Evolutionary conservation across 2,329 filamentous ascomycete genomes (phyloP).

Genomic region (Bipolaris gigantea): DNA sequence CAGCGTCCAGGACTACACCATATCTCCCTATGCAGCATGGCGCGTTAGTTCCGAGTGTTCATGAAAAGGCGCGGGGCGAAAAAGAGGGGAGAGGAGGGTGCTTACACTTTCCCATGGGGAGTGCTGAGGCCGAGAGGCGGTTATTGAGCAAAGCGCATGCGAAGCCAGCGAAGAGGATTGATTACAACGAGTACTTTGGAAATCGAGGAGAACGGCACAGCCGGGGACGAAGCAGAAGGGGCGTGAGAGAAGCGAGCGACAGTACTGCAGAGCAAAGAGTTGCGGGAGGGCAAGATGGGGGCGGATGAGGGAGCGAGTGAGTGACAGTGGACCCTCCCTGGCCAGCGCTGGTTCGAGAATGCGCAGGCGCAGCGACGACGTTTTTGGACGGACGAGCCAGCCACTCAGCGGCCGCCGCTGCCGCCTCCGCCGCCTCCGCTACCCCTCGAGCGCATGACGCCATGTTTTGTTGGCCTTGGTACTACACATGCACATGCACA

Average conservation of each 20-base stretch:
- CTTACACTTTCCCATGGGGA: slow-evolving; percentile 49
- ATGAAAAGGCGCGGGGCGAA: slow-evolving; percentile 8
- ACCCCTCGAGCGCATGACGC: not conserved
- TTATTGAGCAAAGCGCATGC: slow-evolving; percentile 31
- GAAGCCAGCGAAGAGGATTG: slow-evolving; percentile 16
- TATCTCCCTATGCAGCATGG: slow-evolving; percentile 61
- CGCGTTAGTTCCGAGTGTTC: slow-evolving; percentile 24
- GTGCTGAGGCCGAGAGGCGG: slow-evolving; percentile 20
- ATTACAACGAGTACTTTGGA: slow-evolving; percentile 5
- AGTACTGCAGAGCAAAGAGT: slow-evolving; percentile 10
- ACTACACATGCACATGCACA: not conserved
- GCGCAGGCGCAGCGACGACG: slow-evolving; percentile 14
- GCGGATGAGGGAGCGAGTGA: slow-evolving; percentile 10
- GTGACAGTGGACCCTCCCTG: slow-evolving; percentile 18
- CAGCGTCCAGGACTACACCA: slow-evolving; percentile 95
- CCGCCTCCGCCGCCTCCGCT: not conserved
- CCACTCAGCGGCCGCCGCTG: not conserved
- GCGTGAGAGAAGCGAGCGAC: slow-evolving; percentile 31
- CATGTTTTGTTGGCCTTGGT: not conserved
- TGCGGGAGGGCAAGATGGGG: not conserved
- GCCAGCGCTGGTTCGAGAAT: slow-evolving; percentile 18
- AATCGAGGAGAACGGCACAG: slow-evolving; percentile 9
- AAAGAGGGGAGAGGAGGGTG: slow-evolving; percentile 15
- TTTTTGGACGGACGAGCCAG: slow-evolving; percentile 2
- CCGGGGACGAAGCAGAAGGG: slow-evolving; percentile 5